Conservation (phyloP, 352 stramenopile species). For the Phytophthora brassicae region DNA sequence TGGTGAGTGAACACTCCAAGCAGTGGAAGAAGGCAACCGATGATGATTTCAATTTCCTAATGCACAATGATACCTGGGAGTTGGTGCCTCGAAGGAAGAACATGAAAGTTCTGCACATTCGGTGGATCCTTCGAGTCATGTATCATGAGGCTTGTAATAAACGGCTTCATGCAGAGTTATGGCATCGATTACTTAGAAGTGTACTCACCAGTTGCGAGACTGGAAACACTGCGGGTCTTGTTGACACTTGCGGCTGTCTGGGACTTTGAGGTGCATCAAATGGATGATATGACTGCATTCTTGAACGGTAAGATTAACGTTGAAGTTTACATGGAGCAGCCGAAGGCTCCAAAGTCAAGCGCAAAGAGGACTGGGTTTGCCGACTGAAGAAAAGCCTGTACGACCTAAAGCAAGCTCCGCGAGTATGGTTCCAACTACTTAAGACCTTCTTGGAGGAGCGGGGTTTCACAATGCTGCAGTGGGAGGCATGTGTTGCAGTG, state of each 20-base stretch:
- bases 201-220: neutral
- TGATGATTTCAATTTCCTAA: neutral
- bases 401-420: conserved; percentile 24
- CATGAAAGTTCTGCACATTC: conserved; percentile 14
- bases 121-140: conserved; percentile 8
- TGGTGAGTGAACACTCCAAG: neutral
- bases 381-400: conserved; percentile 20
- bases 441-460: conserved; percentile 18
- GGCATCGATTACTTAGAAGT: conserved; percentile 13
- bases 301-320: conserved; percentile 12
- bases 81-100: neutral
- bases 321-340: conserved; percentile 26
- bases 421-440: conserved; percentile 29
- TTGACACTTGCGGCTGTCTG: neutral
- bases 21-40: neutral
- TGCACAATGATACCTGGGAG: conserved; percentile 4
- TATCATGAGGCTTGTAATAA: conserved; percentile 4
- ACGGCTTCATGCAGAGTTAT: conserved; percentile 8
- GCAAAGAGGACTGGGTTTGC: conserved; percentile 23
- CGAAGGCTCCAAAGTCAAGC: conserved; percentile 10
- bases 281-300: neutral
- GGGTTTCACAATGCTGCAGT: conserved; percentile 17
- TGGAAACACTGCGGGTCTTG: neutral
- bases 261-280: neutral
- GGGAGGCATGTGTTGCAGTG: conserved; percentile 21